Evolutionary conservation across 805 yeast genomes (phyloP).

Genomic region (Candida verbasci): DNA sequence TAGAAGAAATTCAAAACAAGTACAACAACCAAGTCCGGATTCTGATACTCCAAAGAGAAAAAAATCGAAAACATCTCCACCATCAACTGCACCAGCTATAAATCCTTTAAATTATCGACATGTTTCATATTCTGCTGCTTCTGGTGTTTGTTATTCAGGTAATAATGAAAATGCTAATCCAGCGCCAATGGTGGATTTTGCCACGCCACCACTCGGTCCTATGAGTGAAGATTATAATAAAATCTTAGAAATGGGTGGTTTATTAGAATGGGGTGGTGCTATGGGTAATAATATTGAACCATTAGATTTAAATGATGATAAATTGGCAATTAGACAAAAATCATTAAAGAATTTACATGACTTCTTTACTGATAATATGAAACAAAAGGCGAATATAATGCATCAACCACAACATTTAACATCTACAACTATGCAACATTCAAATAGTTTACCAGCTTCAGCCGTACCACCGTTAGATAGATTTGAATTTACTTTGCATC

Average conservation of each 20-base stretch:
- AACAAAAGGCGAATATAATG: neutral
- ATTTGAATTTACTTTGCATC: slow-evolving; percentile 21
- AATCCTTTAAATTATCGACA: slow-evolving; percentile 33
- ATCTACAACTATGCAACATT: slow-evolving; percentile 3
- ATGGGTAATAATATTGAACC: slow-evolving; percentile 25
- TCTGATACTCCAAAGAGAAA: slow-evolving; percentile 4
- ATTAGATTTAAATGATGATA: slow-evolving; percentile 20
- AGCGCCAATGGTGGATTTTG: slow-evolving; percentile 55
- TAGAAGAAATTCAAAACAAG: neutral
- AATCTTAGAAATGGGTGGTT: slow-evolving; percentile 8
- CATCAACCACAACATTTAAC: neutral
- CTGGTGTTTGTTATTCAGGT: slow-evolving; percentile 57
- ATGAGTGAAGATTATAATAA: slow-evolving; percentile 9
- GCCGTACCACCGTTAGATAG: slow-evolving; percentile 3
- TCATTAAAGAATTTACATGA: slow-evolving; percentile 12
- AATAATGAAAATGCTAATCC: slow-evolving; percentile 33
- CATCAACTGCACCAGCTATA: slow-evolving; percentile 1
- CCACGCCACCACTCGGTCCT: slow-evolving; percentile 64
- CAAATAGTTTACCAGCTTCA: slow-evolving; percentile 5
- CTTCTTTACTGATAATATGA: slow-evolving; percentile 15
- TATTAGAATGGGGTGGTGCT: slow-evolving; percentile 35
- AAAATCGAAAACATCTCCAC: neutral
- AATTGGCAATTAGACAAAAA: slow-evolving; percentile 9
- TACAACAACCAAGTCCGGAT: slow-evolving; percentile 9
- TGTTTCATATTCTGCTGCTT: slow-evolving; percentile 63